These are phyloP conservation scores for Neoboletus subvelutipes DNA, from an alignment of 768 basidiomycete species.

Conservation along the genomic window DNA sequence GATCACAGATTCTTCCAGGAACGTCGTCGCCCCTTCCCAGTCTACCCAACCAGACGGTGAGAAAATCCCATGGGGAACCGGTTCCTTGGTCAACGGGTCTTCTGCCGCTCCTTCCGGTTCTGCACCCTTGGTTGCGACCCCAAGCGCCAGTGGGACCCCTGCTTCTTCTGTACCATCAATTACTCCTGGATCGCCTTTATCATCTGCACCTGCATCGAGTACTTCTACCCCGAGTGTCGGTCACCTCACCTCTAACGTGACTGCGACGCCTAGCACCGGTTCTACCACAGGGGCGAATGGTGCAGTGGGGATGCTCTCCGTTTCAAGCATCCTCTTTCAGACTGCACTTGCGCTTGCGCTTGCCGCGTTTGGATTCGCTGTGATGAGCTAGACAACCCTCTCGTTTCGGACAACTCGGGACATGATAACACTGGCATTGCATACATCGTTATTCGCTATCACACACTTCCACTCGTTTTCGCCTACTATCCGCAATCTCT, in stretches of 20 bases:
- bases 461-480: background rate
- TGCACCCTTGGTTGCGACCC: background rate
- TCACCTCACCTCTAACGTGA: background rate
- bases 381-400: constrained; percentile 15
- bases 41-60: constrained; percentile 50
- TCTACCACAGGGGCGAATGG: constrained; percentile 3
- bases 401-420: background rate
- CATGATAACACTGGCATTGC: background rate
- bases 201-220: background rate
- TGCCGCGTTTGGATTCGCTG: constrained; percentile 19
- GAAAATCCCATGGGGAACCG: constrained; percentile 65
- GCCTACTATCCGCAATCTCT: too few species aligned
- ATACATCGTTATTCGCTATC: background rate
- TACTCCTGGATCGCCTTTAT: background rate
- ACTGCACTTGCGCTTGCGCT: constrained; percentile 19
- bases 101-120: constrained; percentile 32
- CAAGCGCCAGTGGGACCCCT: constrained; percentile 1
- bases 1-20: constrained; percentile 54
- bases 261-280: background rate
- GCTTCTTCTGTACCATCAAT: constrained; percentile 3
- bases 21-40: constrained; percentile 49
- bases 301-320: constrained; percentile 2
- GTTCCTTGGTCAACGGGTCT: constrained; percentile 49
- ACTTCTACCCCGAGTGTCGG: background rate
- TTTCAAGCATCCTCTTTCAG: constrained; percentile 12